A percentile compares a stretch with the other conserved stretches of the same genome.
Evolutionary conservation across 2,329 filamentous ascomycete genomes (phyloP).

Genomic region (Colletotrichum zoysiae): DNA sequence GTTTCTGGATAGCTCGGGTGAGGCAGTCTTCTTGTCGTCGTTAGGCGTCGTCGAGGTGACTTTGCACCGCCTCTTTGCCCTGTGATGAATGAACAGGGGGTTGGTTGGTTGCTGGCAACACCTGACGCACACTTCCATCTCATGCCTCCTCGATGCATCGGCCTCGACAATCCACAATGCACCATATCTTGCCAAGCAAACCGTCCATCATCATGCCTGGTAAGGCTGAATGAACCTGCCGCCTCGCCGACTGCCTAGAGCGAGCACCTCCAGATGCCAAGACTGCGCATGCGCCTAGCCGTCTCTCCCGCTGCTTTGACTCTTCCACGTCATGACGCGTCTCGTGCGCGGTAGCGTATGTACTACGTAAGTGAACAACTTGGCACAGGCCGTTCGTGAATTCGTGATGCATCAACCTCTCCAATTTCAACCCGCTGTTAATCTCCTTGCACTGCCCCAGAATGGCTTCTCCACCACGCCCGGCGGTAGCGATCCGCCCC

Average conservation of each 20-base stretch:
- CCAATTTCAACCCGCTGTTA: not conserved
- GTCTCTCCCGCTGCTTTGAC: not conserved
- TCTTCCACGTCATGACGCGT: not conserved
- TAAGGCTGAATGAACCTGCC: slow-evolving; percentile 31
- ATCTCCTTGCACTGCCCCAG: slow-evolving; percentile 16
- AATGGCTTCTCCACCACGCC: slow-evolving; percentile 18
- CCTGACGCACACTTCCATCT: not conserved
- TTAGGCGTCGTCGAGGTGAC: slow-evolving; percentile 4
- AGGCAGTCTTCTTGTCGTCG: not conserved
- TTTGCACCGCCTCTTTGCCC: not conserved
- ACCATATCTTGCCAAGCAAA: slow-evolving; percentile 21
- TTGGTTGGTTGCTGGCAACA: not conserved
- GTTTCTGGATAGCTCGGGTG: not conserved
- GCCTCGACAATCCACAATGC: not conserved
- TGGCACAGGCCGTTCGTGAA: not conserved
- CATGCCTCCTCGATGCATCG: not conserved
- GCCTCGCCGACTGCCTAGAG: not conserved
- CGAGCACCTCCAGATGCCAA: slow-evolving; percentile 11
- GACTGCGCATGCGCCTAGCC: not conserved
- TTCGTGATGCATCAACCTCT: not conserved
- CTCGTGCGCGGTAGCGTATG: too few species aligned
- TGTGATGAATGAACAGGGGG: not conserved
- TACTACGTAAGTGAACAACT: not conserved
- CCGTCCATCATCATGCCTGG: not conserved
- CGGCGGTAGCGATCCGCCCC: slow-evolving; percentile 6